Evolutionary conservation across 2,329 filamentous ascomycete genomes (phyloP).

Genomic region (Lecanosticta acicola): DNA sequence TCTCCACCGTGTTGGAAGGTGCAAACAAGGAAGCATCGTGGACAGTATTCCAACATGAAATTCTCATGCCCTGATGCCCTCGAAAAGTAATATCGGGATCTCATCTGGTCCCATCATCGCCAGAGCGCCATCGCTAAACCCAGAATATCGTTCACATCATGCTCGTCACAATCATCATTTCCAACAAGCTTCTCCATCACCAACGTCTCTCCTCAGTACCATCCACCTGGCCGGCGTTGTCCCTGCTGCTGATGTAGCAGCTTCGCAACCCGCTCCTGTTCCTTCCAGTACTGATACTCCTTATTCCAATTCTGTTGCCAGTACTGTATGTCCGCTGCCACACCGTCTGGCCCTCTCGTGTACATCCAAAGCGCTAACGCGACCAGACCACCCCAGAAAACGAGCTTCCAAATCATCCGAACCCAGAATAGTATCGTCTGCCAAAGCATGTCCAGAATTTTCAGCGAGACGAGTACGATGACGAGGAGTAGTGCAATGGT

Average conservation of each 20-base stretch:
- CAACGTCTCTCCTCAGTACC: constrained; percentile 13
- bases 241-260: constrained; percentile 20
- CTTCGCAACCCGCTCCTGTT: constrained; percentile 27
- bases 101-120: constrained; percentile 1
- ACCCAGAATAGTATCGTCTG: constrained; percentile 73
- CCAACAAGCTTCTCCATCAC: neutral
- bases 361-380: constrained; percentile 54
- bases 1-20: too few relatives aligned
- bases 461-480: constrained; percentile 58
- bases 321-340: constrained; percentile 52
- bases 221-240: constrained; percentile 29
- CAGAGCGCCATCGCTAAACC: constrained; percentile 17
- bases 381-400: constrained; percentile 59
- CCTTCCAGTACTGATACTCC: constrained; percentile 36
- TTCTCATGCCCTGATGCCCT: too few relatives aligned
- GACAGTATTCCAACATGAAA: too few relatives aligned
- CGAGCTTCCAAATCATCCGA: constrained; percentile 55
- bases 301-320: constrained; percentile 36
- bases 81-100: too few relatives aligned
- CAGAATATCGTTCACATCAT: constrained; percentile 4
- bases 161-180: neutral
- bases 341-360: constrained; percentile 58
- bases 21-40: too few relatives aligned
- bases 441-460: constrained; percentile 63
- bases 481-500: constrained; percentile 53